Conservation (phyloP, 257 asterid species). For the Lantana camara region DNA sequence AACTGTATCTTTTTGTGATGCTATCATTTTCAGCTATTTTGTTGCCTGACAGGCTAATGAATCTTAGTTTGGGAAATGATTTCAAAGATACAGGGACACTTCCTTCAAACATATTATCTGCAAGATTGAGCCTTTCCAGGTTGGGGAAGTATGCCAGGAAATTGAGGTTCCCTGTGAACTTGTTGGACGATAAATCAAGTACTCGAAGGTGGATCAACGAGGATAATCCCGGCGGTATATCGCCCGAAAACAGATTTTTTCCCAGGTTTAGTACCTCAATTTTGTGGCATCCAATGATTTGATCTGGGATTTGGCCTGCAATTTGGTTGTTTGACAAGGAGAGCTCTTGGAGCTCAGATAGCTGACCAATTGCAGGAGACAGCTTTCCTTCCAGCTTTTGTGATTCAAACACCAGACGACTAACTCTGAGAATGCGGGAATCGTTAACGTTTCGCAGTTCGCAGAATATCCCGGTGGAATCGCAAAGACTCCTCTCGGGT, state of each 20-base stretch:
- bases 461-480: constrained; percentile 65
- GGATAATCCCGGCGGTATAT: constrained; percentile 59
- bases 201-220: constrained; percentile 50
- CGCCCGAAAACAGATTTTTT: constrained; percentile 59
- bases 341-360: constrained; percentile 70
- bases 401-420: constrained; percentile 55
- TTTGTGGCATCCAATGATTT: constrained; percentile 51
- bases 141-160: constrained; percentile 75
- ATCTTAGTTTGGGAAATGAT: constrained; percentile 66
- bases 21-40: constrained; percentile 24
- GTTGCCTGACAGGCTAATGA: constrained; percentile 72
- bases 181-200: constrained; percentile 70
- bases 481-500: constrained; percentile 45
- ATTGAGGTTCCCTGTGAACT: constrained; percentile 57
- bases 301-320: constrained; percentile 60
- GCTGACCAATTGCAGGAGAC: constrained; percentile 66
- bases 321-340: constrained; percentile 61
- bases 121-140: constrained; percentile 71
- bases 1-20: constrained; percentile 53
- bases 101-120: constrained; percentile 70
- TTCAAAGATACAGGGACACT: constrained; percentile 58
- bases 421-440: constrained; percentile 55
- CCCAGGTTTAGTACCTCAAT: constrained; percentile 65
- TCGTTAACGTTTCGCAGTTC: constrained; percentile 39
- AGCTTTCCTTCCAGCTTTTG: constrained; percentile 47